phyloP scores from a whole-genome alignment of 495 filamentous ascomycete species.

The Entonaema liquescens region DNA sequence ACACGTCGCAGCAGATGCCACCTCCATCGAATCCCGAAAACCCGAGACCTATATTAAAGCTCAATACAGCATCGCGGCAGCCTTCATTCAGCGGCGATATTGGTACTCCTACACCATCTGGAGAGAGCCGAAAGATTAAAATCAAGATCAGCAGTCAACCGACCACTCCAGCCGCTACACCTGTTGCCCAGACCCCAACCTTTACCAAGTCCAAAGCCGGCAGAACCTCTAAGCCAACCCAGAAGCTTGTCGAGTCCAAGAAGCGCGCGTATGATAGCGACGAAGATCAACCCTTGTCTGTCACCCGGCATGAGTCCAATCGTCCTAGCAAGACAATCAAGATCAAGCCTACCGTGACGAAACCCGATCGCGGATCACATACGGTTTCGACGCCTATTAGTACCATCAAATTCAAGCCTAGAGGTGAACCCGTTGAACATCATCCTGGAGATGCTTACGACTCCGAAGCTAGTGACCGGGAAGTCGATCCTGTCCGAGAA shows the following conservation, averaged over 20 bases:
- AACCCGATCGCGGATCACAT: conserved; percentile 19
- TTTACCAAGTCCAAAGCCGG: conserved; percentile 58
- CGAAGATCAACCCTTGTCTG: conserved; percentile 49
- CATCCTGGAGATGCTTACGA: conserved; percentile 89
- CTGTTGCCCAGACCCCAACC: conserved; percentile 32
- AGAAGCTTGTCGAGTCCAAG: conserved; percentile 54
- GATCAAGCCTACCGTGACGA: conserved; percentile 42
- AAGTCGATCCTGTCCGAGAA: conserved; percentile 86
- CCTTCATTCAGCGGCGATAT: conserved; percentile 40
- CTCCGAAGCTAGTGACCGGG: conserved; percentile 92
- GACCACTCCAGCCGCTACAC: conserved; percentile 51
- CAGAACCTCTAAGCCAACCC: conserved; percentile 56
- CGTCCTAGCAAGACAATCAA: conserved; percentile 53
- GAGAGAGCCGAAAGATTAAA: conserved; percentile 59
- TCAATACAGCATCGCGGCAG: conserved; percentile 45
- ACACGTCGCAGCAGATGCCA: conserved; percentile 42
- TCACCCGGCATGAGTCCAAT: conserved; percentile 35
- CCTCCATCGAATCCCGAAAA: conserved; percentile 37
- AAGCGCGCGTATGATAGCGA: conserved; percentile 57
- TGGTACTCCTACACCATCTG: conserved; percentile 51
- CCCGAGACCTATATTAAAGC: conserved; percentile 47
- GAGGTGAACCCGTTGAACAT: conserved; percentile 69
- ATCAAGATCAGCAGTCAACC: conserved; percentile 60
- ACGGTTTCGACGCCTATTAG: conserved; percentile 47
- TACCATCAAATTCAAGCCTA: conserved; percentile 61